A percentile compares a stretch with the other conserved stretches of the same genome.
phyloP scores from a whole-genome alignment of 179 eudicot genomes.

The Beta corolliflora region DNA sequence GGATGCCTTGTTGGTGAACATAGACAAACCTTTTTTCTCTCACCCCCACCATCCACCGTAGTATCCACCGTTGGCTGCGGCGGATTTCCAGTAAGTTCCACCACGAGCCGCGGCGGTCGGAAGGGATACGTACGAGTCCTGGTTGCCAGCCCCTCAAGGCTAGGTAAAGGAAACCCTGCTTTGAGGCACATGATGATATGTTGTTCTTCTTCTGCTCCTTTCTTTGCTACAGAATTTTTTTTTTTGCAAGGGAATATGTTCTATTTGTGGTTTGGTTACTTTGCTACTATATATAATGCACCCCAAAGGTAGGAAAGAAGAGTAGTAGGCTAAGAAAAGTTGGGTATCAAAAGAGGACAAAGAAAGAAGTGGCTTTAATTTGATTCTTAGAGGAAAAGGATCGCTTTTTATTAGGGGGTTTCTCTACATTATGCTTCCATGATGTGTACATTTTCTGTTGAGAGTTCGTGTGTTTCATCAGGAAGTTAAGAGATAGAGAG shows the following conservation, averaged over 20 bases:
- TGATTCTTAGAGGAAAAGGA: constrained; percentile 41
- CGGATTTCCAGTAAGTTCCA: background rate
- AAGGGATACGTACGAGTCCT: constrained; percentile 23
- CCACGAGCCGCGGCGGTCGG: constrained; percentile 13
- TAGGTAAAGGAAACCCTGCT: constrained; percentile 27
- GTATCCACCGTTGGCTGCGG: background rate
- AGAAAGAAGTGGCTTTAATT: constrained; percentile 28
- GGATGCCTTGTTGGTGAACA: constrained; percentile 83
- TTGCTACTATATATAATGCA: constrained; percentile 11
- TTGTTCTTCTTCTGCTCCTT: background rate
- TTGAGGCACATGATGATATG: constrained; percentile 45
- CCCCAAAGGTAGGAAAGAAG: constrained; percentile 27
- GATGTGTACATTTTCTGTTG: constrained; percentile 19
- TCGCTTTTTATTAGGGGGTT: background rate
- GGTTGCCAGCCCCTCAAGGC: constrained; percentile 9
- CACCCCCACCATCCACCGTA: constrained; percentile 20
- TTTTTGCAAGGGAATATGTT: constrained; percentile 21
- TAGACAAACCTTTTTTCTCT: constrained; percentile 37
- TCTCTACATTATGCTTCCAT: constrained; percentile 21
- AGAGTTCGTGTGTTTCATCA: background rate
- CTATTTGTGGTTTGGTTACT: constrained; percentile 16
- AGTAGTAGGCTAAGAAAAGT: constrained; percentile 57
- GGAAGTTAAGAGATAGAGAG: constrained; percentile 18
- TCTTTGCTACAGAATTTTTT: constrained; percentile 4
- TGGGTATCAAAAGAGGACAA: constrained; percentile 36